Evolutionary conservation across 495 filamentous ascomycete species (phyloP), one percentile per base, ranked within the genome.

Genomic region (Cryomyces minteri): DNA sequence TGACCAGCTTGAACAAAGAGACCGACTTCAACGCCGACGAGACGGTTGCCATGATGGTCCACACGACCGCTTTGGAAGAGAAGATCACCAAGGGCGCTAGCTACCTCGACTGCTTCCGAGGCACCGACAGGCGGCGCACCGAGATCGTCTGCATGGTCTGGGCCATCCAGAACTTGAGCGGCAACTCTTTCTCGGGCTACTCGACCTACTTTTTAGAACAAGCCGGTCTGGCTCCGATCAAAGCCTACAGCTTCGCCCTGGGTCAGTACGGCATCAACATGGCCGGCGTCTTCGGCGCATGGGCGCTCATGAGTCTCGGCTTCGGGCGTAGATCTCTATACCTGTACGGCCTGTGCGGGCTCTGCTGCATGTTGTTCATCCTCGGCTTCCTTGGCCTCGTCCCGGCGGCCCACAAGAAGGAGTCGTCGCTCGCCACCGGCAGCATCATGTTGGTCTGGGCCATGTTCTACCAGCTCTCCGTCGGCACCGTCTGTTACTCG

Each of bases 131-230:
- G 12, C 50, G 62, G 1, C 51, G 62, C 8, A 65, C 62, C 0
- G 61, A 63, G 43, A 61, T 65, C 37, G 55, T 61, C 2, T 62
- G 58, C 52, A 61, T 61, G 54, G 51, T 78, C 44, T 92, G 84
- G 82, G 81, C 79, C 4, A 86, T 88, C 45, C 84, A 92, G 58
- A 84, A 82, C 42, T 60, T 88, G 0, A 76, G 73, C 48, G 84
- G 84, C 40, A 83, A 82, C 58, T 75, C 79, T 1, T 86, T 92
- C 58, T 80, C 74, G 44, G 81, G 82, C 51, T 90, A 85, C 57
- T 81, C 77, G 8, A 86, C 80, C 31, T 79, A 87, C 55, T 90
- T 88, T 64, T 63, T 84, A 41, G 64, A 77, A 48, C 77, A 82
- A 51, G 83, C 84, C 4, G 84, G 84, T 14, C 49, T 65, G 5